These are phyloP conservation scores for Plasmodium knowlesi DNA, from an alignment of 169 alveolate species.

Conservation along the genomic window DNA sequence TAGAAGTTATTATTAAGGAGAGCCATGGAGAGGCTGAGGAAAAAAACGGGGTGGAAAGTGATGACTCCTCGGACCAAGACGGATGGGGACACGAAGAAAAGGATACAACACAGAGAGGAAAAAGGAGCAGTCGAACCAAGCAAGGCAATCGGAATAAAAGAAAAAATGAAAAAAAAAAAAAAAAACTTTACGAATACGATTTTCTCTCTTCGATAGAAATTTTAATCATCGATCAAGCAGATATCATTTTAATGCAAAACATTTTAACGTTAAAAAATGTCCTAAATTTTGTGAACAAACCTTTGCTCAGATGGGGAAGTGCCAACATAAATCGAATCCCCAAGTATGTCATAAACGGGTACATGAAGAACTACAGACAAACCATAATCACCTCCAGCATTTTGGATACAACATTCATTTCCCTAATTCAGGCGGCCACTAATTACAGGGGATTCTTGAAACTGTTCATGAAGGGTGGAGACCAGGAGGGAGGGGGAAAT, in stretches of 20 bases:
- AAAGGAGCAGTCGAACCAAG: slow-evolving; percentile 9
- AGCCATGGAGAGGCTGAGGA: slow-evolving; percentile 16
- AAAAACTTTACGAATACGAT: slow-evolving; percentile 79
- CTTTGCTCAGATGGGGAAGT: slow-evolving; percentile 64
- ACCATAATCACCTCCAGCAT: slow-evolving; percentile 61
- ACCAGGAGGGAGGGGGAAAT: background rate
- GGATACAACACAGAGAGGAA: background rate
- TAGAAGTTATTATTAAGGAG: slow-evolving; percentile 81
- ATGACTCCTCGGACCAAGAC: slow-evolving; percentile 15
- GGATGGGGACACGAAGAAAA: slow-evolving; percentile 2
- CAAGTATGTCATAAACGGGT: slow-evolving; percentile 58
- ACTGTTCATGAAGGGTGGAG: slow-evolving; percentile 27
- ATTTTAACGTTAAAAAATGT: slow-evolving; percentile 73
- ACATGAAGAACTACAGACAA: slow-evolving; percentile 67
- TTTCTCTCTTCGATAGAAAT: slow-evolving; percentile 91
- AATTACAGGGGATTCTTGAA: slow-evolving; percentile 51
- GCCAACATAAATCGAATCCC: slow-evolving; percentile 67
- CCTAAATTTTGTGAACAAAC: slow-evolving; percentile 55
- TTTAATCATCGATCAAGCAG: slow-evolving; percentile 87
- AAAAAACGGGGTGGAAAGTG: background rate
- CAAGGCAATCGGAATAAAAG: background rate
- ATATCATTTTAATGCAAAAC: slow-evolving; percentile 90
- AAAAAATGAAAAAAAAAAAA: slow-evolving; percentile 13
- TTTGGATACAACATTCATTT: slow-evolving; percentile 53
- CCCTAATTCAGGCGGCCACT: slow-evolving; percentile 24